Conservation (phyloP, 331 rosid genomes). For the Malus hybrid region DNA sequence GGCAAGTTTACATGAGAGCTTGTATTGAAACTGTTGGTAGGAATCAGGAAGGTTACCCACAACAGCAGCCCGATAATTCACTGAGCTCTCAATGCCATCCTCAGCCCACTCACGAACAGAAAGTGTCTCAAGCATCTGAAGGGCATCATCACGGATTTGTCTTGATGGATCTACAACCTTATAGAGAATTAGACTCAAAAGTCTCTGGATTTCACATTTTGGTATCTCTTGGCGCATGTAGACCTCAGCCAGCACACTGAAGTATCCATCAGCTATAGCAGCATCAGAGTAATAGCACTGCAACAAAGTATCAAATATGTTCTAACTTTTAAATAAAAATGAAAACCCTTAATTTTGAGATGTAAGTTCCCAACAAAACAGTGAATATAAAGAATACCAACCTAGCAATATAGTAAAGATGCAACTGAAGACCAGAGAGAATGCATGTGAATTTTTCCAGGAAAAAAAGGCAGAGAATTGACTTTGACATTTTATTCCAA, state of each 20-base stretch:
- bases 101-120: conserved; percentile 98
- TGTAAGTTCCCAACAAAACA: neutral
- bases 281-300: conserved; percentile 95
- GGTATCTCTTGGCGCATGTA: conserved; percentile 99
- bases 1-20: conserved; percentile 97
- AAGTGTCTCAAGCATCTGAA: conserved; percentile 98
- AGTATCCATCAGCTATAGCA: conserved; percentile 95
- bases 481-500: neutral
- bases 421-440: neutral
- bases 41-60: conserved; percentile 99
- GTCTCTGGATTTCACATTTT: conserved; percentile 93
- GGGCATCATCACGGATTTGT: conserved; percentile 98
- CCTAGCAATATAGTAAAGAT: neutral
- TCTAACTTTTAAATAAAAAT: neutral
- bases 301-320: conserved; percentile 7
- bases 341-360: conserved; percentile 2
- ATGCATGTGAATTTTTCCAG: neutral
- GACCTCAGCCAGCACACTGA: conserved; percentile 98
- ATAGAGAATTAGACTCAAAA: conserved; percentile 88
- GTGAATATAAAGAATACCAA: neutral
- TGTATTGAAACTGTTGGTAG: conserved; percentile 96
- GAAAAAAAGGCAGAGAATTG: neutral
- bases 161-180: conserved; percentile 99
- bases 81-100: conserved; percentile 92
- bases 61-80: conserved; percentile 97